Percentiles rank a stretch among this genome's conserved stretches.
These are phyloP conservation scores for Aspergillus oerlinghausenensis DNA, from an alignment of 2,329 filamentous ascomycete genomes.

Conservation along the genomic window DNA sequence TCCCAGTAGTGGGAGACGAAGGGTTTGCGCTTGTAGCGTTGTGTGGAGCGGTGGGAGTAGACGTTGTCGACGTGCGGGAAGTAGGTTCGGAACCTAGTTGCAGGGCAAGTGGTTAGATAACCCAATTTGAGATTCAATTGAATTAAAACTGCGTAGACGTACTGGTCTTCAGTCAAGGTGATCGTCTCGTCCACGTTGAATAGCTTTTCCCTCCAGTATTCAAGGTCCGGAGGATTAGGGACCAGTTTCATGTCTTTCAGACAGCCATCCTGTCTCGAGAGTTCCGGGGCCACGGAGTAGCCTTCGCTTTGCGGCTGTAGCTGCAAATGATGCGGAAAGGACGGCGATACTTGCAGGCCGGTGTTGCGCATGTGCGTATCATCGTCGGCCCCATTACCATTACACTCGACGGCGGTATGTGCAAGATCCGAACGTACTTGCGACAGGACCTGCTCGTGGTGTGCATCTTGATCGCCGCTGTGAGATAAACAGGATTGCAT, in stretches of 20 bases:
- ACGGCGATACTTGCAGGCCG: background rate
- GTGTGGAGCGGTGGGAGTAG: conserved; percentile 78
- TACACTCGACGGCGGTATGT: background rate
- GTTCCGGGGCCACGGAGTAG: background rate
- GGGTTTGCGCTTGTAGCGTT: conserved; percentile 75
- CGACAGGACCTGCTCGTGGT: background rate
- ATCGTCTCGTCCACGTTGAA: conserved; percentile 73
- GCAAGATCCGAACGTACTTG: background rate
- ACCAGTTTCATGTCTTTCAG: conserved; percentile 49
- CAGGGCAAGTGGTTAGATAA: background rate
- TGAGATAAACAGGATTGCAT: background rate
- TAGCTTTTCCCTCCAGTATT: conserved; percentile 65
- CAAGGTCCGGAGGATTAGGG: conserved; percentile 62
- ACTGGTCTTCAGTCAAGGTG: conserved; percentile 70
- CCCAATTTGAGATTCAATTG: background rate
- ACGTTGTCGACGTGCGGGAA: conserved; percentile 81
- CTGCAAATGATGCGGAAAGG: background rate
- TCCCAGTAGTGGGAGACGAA: conserved; percentile 83
- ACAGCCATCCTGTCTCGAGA: conserved; percentile 19
- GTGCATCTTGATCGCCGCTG: background rate
- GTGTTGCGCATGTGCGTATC: background rate
- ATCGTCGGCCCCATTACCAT: background rate
- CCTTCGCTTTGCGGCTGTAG: background rate
- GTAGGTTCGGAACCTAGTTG: conserved; percentile 66
- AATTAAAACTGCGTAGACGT: conserved; percentile 26